phyloP scores from a whole-genome alignment of 805 yeast genomes.

The Metschnikowia bowlesiae region DNA sequence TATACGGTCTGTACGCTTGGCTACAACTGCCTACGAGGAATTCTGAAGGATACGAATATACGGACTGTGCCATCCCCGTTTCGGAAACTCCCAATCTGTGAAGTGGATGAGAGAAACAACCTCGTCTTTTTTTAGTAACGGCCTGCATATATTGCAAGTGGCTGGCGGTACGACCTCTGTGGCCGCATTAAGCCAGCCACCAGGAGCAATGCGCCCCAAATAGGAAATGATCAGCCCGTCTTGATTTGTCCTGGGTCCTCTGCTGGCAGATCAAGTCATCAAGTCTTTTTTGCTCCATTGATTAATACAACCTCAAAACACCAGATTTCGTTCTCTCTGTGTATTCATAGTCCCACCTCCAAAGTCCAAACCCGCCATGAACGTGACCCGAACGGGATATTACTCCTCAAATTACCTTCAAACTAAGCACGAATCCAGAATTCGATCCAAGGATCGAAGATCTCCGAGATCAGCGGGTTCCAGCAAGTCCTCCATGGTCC shows the following conservation, averaged over 20 bases:
- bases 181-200: constrained; percentile 3
- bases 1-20: too few relatives aligned
- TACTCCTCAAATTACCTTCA: constrained; percentile 32
- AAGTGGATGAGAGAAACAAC: too few relatives aligned
- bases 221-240: neutral
- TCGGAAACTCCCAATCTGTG: too few relatives aligned
- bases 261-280: neutral
- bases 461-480: neutral
- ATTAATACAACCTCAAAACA: too few relatives aligned
- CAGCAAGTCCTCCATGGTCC: neutral
- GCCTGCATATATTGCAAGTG: neutral
- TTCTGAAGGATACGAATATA: too few relatives aligned
- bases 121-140: neutral
- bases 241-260: neutral
- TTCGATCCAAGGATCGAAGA: neutral
- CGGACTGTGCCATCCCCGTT: too few relatives aligned
- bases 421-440: neutral
- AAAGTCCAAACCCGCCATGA: constrained; percentile 22
- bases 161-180: neutral
- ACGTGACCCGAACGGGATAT: constrained; percentile 40
- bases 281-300: too few relatives aligned
- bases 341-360: neutral
- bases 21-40: too few relatives aligned
- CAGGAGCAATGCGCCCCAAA: constrained; percentile 1
- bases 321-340: neutral